phyloP scores from a whole-genome alignment of 345 rosid genomes.

The Cardamine chenopodiifolia region DNA sequence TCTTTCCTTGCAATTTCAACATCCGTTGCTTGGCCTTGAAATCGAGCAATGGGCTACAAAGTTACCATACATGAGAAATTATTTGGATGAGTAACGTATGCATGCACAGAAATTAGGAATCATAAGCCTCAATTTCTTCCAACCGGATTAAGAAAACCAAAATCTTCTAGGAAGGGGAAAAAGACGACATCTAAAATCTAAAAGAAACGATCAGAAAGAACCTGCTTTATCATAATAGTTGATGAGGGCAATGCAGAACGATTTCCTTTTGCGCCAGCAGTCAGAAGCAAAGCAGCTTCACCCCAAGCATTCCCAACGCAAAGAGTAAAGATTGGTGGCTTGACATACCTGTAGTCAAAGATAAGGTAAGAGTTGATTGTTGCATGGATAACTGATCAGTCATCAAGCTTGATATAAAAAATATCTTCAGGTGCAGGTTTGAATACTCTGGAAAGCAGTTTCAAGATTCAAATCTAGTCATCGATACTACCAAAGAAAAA shows the following conservation, averaged over 20 bases:
- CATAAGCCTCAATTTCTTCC: constrained; percentile 9
- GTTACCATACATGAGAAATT: constrained; percentile 25
- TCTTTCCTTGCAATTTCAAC: constrained; percentile 75
- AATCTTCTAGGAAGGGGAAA: neutral
- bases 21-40: constrained; percentile 96
- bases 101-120: constrained; percentile 7
- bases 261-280: constrained; percentile 51
- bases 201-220: constrained; percentile 20
- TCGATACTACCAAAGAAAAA: neutral
- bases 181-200: constrained; percentile 1
- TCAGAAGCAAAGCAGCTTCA: constrained; percentile 83
- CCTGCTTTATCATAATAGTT: constrained; percentile 52
- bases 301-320: constrained; percentile 99
- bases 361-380: constrained; percentile 19
- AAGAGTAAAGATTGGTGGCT: constrained; percentile 89
- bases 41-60: constrained; percentile 85
- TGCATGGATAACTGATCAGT: neutral
- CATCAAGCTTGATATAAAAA: constrained; percentile 9
- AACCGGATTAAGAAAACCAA: neutral
- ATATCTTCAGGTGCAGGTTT: neutral
- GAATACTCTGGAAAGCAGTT: constrained; percentile 1
- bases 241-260: constrained; percentile 51
- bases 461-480: neutral
- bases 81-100: constrained; percentile 15
- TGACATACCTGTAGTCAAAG: constrained; percentile 59